A percentile compares a stretch with the other conserved stretches of the same genome.
Conservation (phyloP, 495 filamentous ascomycete genomes). For the Amphirosellinia nigrospora region DNA sequence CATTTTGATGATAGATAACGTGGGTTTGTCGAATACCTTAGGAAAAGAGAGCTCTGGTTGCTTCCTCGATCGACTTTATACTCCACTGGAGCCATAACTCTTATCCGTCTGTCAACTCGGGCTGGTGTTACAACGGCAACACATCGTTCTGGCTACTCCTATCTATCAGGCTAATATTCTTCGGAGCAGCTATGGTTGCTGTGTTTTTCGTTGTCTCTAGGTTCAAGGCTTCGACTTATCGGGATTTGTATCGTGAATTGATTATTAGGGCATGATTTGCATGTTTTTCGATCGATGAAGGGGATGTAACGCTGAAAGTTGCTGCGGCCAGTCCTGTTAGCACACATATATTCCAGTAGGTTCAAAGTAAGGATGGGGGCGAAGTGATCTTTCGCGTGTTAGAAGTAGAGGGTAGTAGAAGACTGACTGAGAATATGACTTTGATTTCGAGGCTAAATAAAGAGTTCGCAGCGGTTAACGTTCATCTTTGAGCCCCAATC, state of each 20-base stretch:
- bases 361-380: not conserved
- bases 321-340: not conserved
- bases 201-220: slow-evolving; percentile 74
- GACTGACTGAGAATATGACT: not conserved
- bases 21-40: not conserved
- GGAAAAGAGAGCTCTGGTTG: slow-evolving; percentile 31
- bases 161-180: slow-evolving; percentile 64
- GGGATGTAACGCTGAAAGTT: not conserved
- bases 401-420: not conserved
- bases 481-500: not conserved
- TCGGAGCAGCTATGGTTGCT: slow-evolving; percentile 70
- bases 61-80: slow-evolving; percentile 56
- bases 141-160: slow-evolving; percentile 54
- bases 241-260: not conserved
- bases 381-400: not conserved
- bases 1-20: not conserved
- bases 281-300: not conserved
- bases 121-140: slow-evolving; percentile 50
- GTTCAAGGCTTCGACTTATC: not conserved
- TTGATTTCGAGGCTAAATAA: not conserved
- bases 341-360: not conserved
- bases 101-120: slow-evolving; percentile 44
- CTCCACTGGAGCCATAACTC: slow-evolving; percentile 49
- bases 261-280: not conserved
- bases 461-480: not conserved